Evolutionary conservation across 345 rosid genomes (phyloP).

Genomic region (Arabis hirsuta): DNA sequence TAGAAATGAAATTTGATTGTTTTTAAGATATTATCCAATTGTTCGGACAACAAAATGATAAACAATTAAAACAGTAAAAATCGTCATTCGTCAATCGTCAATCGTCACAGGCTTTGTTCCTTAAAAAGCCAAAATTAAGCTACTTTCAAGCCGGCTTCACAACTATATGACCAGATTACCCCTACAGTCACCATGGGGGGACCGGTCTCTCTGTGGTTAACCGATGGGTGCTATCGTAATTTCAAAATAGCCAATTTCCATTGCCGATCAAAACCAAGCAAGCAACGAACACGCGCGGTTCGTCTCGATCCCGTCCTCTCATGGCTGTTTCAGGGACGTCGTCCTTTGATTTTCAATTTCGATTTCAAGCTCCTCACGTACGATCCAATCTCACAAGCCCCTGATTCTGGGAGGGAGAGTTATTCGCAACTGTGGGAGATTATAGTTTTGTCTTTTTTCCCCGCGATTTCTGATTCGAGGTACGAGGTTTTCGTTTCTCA

Average conservation of each 20-base stretch:
- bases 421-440: constrained; percentile 13
- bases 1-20: not conserved
- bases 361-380: constrained; percentile 51
- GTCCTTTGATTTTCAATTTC: constrained; percentile 46
- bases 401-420: constrained; percentile 32
- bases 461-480: constrained; percentile 38
- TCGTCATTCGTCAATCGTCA: constrained; percentile 23
- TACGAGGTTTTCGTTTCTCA: constrained; percentile 36
- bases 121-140: constrained; percentile 39
- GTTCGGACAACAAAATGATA: not conserved
- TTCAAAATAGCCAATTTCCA: constrained; percentile 43
- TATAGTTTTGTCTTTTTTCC: not conserved
- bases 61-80: constrained; percentile 1
- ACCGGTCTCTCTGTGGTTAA: not conserved
- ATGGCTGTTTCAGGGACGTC: constrained; percentile 59
- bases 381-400: constrained; percentile 38
- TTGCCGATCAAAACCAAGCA: constrained; percentile 83
- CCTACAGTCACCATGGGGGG: constrained; percentile 20
- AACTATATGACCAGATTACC: constrained; percentile 33
- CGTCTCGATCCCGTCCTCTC: constrained; percentile 61
- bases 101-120: constrained; percentile 39
- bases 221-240: constrained; percentile 55
- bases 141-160: constrained; percentile 41
- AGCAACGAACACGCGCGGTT: constrained; percentile 49
- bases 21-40: constrained; percentile 22